Base-by-base conservation (phyloP, 2,329 filamentous ascomycete species). In the Aspergillus sp. region DNA sequence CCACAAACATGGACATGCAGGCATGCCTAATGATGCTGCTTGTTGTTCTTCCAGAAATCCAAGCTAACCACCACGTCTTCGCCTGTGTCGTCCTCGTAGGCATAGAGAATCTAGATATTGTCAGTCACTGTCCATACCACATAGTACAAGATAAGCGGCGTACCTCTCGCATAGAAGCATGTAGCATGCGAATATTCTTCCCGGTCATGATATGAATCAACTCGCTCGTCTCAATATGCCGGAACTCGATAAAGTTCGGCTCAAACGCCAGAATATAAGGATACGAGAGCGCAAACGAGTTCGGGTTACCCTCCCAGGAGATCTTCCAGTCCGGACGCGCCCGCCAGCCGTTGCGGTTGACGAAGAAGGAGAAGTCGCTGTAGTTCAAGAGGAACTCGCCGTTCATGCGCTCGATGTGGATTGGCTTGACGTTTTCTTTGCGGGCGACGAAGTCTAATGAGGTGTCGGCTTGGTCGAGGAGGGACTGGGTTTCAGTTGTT, bases 341-440 rank as follows among this genome's bases (percentile, higher is more conserved):
- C 65, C 95, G 89, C 95, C 95, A 99, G 43, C 95, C 95, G 76
- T 99, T 98, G 71, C 95, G 88, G 79, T 99, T 98, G 74, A 99
- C 95, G 73, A 98, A 99, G 86, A 99, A 99, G 13, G 92, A 97
- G 79, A 97, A 99, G 76, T 99, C 95, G 4, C 92, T 95, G 80
- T 99, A 99, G 79, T 97, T 98, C 66, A 99, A 88, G 69, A 99
- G 79, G 83, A 99, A 99, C 75, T 99, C 95, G 76, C 94, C 93
- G 69, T 96, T 96, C 74, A 98, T 89, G 50, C 95, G 91, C 78
- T 99, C 96, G 68, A 99, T 98, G 73, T 98, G 94, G 66, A 99
- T 96, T 3, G 95, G 94, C 76, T 91, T 93, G 71, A 95, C 92
- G 71, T 92, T 92, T 78, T 98, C 94, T 76, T 95, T 95, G 61